Evolutionary conservation across 495 filamentous ascomycete genomes (phyloP), one percentile per base, ranked within the genome.

Genomic region (Penicillium samsonianum): DNA sequence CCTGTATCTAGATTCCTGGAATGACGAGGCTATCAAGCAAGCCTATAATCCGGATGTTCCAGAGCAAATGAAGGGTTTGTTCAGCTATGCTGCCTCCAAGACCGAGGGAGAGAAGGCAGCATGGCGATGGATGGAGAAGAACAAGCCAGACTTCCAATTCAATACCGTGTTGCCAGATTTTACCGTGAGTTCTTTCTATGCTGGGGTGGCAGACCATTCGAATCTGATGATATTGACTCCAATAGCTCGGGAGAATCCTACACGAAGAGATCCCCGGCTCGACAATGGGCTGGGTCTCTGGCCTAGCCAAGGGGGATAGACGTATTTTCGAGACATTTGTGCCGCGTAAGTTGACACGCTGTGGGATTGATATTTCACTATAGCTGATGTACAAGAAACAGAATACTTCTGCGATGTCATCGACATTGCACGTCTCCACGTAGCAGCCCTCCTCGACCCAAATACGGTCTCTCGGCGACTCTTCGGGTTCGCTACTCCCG

Each of bases 21-120:
- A 87, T 61, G 73, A 82, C 0, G 68, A 62, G 5, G 67, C 68
- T 3, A 57, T 82, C 33, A 57, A 76, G 37, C 53, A 53, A 5
- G 82, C 79, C 0, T 84, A 74, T 73, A 49, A 65, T 42, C 67
- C 1, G 68, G 26, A 46, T 16, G 50, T 53, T 5, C 58, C 19
- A n/a, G 0, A 23, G 38, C 5, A 22, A 20, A 3, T 65, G 22
- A 55, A 25, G 22, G 44, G 69, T 65, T 0, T 75, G 0, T 83
- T 2, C 85, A 71, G 81, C 1, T 85, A 89, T 57, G 62, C 65
- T 0, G 82, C 82, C 0, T 80, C 78, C 57, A 87, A 89, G 60
- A 78, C 74, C 1, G 72, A 77, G 31, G 78, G 73, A 0, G 84
- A 88, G 65, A 75, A 68, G 38, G 67, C 70, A 4, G 61, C 81